Conservation (phyloP, 2,329 filamentous ascomycete genomes). For the Aspergillus unguis region DNA sequence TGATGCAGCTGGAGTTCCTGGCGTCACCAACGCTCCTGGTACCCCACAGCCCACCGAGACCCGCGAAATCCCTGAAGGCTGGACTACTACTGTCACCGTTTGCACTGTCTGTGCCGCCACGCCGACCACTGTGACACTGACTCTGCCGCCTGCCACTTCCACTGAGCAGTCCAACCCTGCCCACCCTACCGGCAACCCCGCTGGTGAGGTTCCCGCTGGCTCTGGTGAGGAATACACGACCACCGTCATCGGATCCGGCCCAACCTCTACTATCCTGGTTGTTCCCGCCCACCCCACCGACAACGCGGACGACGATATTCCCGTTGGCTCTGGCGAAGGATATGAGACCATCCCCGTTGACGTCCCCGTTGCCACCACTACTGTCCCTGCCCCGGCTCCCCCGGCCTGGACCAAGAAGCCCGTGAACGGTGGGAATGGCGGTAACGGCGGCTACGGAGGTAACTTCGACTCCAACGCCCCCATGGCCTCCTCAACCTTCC, state of each 20-base stretch:
- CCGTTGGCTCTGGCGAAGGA: too few relatives aligned
- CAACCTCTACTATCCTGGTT: conserved; percentile 7
- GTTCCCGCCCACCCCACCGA: not conserved
- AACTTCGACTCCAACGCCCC: not conserved
- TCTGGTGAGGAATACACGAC: not conserved
- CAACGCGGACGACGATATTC: too few relatives aligned
- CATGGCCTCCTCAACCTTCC: conserved; percentile 16
- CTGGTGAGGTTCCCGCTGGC: not conserved
- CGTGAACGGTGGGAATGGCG: conserved; percentile 3
- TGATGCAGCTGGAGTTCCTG: conserved; percentile 23
- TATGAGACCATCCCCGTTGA: too few relatives aligned
- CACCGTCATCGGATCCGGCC: not conserved
- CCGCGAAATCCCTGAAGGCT: conserved; percentile 32
- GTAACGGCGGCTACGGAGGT: not conserved
- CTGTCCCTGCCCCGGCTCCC: not conserved
- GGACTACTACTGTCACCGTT: conserved; percentile 41
- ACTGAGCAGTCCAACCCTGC: conserved; percentile 1
- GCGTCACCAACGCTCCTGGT: conserved; percentile 21
- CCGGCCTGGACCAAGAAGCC: conserved; percentile 8
- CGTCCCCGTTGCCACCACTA: too few relatives aligned
- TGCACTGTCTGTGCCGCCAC: conserved; percentile 39
- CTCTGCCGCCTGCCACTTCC: conserved; percentile 23
- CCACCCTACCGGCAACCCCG: conserved; percentile 6
- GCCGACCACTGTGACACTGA: conserved; percentile 39
- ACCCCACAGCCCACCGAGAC: conserved; percentile 14